A percentile compares a stretch with the other conserved stretches of the same genome.
Evolutionary conservation across 805 yeast species (phyloP).

Genomic region (Suhomyces faveliae): DNA sequence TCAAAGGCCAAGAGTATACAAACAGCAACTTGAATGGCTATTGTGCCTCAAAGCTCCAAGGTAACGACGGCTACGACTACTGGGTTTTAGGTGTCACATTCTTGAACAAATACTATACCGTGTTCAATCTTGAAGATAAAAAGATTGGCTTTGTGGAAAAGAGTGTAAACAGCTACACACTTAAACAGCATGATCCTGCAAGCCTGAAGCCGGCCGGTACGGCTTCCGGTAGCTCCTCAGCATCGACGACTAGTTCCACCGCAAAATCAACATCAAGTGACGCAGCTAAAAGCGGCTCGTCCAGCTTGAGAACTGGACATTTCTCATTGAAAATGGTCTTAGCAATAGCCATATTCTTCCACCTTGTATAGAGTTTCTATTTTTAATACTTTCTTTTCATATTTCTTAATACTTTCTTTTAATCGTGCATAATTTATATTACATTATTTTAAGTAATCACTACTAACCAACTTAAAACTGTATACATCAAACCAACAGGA

Average conservation of each 20-base stretch:
- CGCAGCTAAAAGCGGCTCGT: not conserved
- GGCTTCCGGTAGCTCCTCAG: not conserved
- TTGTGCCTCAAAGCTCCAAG: constrained; percentile 67
- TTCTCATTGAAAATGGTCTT: not conserved
- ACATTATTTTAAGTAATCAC: constrained; percentile 46
- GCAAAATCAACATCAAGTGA: not conserved
- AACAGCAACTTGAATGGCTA: constrained; percentile 39
- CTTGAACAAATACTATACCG: constrained; percentile 52
- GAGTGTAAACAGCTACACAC: not conserved
- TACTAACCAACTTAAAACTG: constrained; percentile 64
- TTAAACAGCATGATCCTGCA: not conserved
- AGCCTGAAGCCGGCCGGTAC: not conserved
- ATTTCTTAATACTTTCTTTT: not conserved
- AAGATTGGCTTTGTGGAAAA: constrained; percentile 48
- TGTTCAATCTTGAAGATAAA: constrained; percentile 52
- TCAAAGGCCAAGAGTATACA: constrained; percentile 49
- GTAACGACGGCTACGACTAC: constrained; percentile 35
- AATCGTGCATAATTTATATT: not conserved
- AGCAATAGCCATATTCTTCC: not conserved
- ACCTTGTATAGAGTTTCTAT: not conserved
- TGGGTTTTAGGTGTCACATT: constrained; percentile 72
- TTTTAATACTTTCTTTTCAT: not conserved
- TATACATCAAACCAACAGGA: constrained; percentile 64
- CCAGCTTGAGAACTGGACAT: not conserved
- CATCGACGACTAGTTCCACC: not conserved